phyloP scores from a whole-genome alignment of 257 asterid genomes.

The Scutellaria galericulata region DNA sequence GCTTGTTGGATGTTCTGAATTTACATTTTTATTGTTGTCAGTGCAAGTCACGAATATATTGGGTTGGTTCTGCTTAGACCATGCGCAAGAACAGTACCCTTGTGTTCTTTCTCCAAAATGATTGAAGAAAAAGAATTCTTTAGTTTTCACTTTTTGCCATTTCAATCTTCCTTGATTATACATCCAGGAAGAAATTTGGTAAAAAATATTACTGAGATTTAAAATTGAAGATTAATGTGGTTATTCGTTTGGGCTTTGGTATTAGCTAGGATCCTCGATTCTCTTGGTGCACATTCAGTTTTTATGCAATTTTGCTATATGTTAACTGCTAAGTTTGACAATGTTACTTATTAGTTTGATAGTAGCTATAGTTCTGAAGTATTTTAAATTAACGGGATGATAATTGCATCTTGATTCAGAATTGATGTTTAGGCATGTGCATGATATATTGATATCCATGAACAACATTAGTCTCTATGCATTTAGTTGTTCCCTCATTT shows the following conservation, averaged over 20 bases:
- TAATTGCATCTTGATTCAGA: not conserved
- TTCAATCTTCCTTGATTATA: conserved; percentile 17
- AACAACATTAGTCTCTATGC: not conserved
- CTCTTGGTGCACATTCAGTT: not conserved
- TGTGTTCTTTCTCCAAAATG: not conserved
- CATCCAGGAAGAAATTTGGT: not conserved
- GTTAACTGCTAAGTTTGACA: conserved; percentile 2
- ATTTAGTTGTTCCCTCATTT: not conserved
- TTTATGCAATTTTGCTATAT: conserved; percentile 8
- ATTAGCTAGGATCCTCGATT: not conserved
- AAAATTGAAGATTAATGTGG: not conserved
- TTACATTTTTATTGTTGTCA: not conserved
- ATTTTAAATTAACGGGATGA: not conserved
- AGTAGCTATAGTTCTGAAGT: not conserved
- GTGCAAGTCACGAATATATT: conserved; percentile 11
- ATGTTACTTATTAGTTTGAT: not conserved
- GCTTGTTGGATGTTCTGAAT: conserved; percentile 24
- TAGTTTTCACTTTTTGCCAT: not conserved
- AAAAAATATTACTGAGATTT: not conserved
- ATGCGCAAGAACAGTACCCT: not conserved
- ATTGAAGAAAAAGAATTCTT: not conserved
- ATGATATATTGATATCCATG: not conserved
- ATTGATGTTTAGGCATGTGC: not conserved
- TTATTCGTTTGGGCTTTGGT: not conserved
- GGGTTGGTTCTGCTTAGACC: conserved; percentile 4